Base-by-base conservation (phyloP, 352 stramenopile species). In the Pythium guiyangense region DNA sequence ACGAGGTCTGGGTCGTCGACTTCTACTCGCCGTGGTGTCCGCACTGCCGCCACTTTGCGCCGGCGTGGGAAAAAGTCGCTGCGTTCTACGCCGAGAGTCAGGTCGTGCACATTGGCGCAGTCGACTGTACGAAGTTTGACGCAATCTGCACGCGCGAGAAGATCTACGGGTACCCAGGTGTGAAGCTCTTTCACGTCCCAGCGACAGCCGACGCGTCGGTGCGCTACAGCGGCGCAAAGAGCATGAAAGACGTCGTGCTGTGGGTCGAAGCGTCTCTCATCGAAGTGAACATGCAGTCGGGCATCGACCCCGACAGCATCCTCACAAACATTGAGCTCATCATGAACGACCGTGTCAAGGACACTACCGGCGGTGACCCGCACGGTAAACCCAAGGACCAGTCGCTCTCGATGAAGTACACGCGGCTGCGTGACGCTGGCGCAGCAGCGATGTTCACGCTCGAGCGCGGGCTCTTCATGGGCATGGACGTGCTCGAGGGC, bases 11-110 rank as follows among this genome's bases (percentile, higher is more conserved):
- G 83, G 49, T 92, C 43, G 71, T 95, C 29, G 83, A 95, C 59
- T 95, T 91, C 59, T 95, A 95, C 65, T 74, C 85, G 40, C 81
- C 85, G 9, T 93, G 83, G 85, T 95, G 85, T 58, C 79, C 79
- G 26, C 85, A 95, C 60, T 95, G 84, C 59, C 75, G 76, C 54
- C 53, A 86, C 31, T 90, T 95, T 43, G 85, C 85, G 46, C 83
- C 85, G 8, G 70, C 84, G 47, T 83, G 73, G 67, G 85, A 93
- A 45, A 80, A 77, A 49, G 65, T 93, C 25, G 79, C 77, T 22
- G 72, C 67, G 9, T 86, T 92, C 40, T 92, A 93, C 52, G 72
- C 68, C 18, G 69, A 74, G 17, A 77, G 69, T 14, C 62, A 71
- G 29, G 66, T 58, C 44, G 71, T 94, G 18, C 70, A 82, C 55